phyloP scores from a whole-genome alignment of 116 monocot genomes.

The Iris pallida region DNA sequence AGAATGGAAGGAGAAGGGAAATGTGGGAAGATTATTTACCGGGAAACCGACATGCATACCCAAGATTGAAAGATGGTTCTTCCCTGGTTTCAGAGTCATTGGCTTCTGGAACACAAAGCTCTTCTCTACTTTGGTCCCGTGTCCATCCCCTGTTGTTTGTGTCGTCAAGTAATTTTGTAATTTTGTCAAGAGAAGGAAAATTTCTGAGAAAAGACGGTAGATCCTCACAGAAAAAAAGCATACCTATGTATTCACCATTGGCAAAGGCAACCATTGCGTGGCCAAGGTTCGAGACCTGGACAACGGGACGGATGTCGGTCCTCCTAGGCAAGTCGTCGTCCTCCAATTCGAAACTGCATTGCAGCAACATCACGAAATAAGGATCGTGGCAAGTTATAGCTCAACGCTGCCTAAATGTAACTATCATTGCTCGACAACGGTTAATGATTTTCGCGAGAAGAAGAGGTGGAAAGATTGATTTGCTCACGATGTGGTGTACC shows the following conservation, averaged over 20 bases:
- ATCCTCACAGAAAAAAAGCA: neutral
- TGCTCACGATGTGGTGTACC: conserved; percentile 75
- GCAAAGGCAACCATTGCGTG: conserved; percentile 71
- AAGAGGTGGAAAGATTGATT: too few relatives aligned
- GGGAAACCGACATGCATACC: conserved; percentile 61
- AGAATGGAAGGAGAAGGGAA: neutral
- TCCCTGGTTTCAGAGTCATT: conserved; percentile 50
- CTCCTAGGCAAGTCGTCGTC: conserved; percentile 63
- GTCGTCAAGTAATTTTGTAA: neutral
- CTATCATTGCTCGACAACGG: too few relatives aligned
- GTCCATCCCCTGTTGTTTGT: conserved; percentile 40
- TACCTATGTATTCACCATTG: conserved; percentile 77
- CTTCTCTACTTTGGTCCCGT: conserved; percentile 58
- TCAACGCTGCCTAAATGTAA: too few relatives aligned
- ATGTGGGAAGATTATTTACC: conserved; percentile 22
- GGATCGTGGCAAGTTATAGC: too few relatives aligned
- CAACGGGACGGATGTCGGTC: conserved; percentile 53
- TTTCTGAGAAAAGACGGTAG: neutral
- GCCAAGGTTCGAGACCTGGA: conserved; percentile 49
- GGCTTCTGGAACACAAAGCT: conserved; percentile 54
- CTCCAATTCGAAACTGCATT: conserved; percentile 62
- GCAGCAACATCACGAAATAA: too few relatives aligned
- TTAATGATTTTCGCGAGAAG: too few relatives aligned
- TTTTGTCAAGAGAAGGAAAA: too few relatives aligned
- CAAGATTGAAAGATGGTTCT: conserved; percentile 58